Percentiles rank a stretch among this genome's conserved stretches.
phyloP scores from a whole-genome alignment of 2,329 filamentous ascomycete species.

The Aspergillus tanneri region DNA sequence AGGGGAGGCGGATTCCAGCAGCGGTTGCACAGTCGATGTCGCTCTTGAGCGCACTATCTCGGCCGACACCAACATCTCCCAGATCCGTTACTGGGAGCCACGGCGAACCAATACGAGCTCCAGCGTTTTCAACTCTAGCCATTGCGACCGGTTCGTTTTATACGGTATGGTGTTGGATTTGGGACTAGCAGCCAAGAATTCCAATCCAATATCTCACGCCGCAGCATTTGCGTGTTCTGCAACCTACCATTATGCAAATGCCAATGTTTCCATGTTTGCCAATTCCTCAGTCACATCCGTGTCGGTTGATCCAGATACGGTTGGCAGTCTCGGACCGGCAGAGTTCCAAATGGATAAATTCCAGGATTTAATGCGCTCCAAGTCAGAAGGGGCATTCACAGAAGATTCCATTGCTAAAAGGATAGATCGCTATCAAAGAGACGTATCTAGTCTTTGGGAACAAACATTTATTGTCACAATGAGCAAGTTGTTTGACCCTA shows the following conservation, averaged over 20 bases:
- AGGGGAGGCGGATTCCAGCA: neutral
- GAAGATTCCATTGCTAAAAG: no score
- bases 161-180: conserved; percentile 1
- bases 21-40: neutral
- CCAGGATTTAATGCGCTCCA: neutral
- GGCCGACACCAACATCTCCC: neutral
- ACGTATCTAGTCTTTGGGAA: conserved; percentile 1
- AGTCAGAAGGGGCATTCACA: neutral
- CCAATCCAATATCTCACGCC: neutral
- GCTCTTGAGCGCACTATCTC: neutral
- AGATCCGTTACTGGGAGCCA: conserved; percentile 12
- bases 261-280: neutral
- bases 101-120: neutral
- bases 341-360: conserved; percentile 2
- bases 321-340: neutral
- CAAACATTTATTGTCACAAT: neutral
- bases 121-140: neutral
- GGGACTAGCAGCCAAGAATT: neutral
- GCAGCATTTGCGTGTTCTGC: conserved; percentile 2
- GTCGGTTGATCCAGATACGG: neutral
- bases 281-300: neutral
- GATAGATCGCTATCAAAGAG: conserved; percentile 3
- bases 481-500: conserved; percentile 6
- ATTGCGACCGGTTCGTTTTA: neutral
- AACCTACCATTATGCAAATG: conserved; percentile 5